Conservation (phyloP, 345 rosid genomes). For the Lenwebbia sp. region DNA sequence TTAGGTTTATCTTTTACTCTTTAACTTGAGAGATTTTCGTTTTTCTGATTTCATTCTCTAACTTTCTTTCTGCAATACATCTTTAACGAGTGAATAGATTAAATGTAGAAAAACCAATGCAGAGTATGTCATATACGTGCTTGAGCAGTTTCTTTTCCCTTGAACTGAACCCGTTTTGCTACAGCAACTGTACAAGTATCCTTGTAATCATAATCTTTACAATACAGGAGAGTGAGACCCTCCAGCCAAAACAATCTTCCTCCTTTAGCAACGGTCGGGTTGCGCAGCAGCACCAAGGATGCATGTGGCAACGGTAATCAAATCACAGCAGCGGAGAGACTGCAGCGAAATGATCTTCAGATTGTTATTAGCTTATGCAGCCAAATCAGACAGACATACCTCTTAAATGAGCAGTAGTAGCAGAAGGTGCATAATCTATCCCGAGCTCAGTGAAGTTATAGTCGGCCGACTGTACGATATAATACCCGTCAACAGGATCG, state of each 20-base stretch:
- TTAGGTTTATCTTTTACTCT: too few species aligned
- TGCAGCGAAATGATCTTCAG: background rate
- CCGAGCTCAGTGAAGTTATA: background rate
- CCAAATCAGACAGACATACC: background rate
- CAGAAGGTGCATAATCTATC: background rate
- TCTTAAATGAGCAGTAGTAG: background rate
- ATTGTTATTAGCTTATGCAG: background rate
- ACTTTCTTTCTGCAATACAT: too few species aligned
- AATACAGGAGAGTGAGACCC: background rate
- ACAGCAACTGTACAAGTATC: background rate
- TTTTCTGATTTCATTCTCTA: too few species aligned
- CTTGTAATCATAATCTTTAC: background rate
- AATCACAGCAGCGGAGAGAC: background rate
- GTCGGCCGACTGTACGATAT: background rate
- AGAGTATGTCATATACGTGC: too few species aligned
- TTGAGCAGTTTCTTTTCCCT: too few species aligned
- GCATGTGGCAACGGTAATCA: background rate
- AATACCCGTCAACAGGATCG: background rate
- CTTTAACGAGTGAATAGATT: too few species aligned
- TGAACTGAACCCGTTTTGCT: too few species aligned
- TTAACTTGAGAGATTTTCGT: too few species aligned
- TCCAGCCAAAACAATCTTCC: background rate
- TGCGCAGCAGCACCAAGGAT: background rate
- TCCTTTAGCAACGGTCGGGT: background rate
- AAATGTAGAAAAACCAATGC: too few species aligned